Conservation (phyloP, 2,329 filamentous ascomycete genomes). For the Erysiphe pulchra region DNA sequence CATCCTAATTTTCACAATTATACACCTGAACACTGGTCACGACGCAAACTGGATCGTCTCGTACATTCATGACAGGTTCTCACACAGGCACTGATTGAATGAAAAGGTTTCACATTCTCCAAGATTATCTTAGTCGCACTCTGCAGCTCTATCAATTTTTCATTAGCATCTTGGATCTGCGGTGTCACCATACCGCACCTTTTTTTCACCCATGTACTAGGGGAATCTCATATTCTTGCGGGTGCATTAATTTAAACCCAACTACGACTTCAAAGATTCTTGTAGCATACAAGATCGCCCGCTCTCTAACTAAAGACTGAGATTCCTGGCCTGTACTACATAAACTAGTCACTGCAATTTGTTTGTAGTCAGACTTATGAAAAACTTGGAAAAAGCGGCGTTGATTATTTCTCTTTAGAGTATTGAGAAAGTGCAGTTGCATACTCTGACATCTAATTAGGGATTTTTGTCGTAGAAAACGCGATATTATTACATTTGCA, state of each 20-base stretch:
- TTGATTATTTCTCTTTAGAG: not conserved
- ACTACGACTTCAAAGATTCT: not conserved
- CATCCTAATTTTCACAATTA: not conserved
- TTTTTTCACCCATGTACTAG: constrained; percentile 1
- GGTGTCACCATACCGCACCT: constrained; percentile 10
- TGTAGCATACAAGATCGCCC: not conserved
- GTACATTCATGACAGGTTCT: not conserved
- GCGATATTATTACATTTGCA: not conserved
- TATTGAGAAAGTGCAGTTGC: not conserved
- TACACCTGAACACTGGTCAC: not conserved
- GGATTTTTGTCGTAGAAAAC: not conserved
- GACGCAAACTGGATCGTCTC: not conserved
- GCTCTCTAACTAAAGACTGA: not conserved
- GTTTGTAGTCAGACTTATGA: no score
- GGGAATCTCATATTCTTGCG: not conserved
- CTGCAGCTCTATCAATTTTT: constrained; percentile 8
- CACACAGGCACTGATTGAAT: not conserved
- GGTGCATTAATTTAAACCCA: not conserved
- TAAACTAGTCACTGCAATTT: no score
- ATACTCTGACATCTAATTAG: not conserved
- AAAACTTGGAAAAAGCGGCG: not conserved
- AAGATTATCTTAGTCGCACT: constrained; percentile 6
- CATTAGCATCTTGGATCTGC: constrained; percentile 10
- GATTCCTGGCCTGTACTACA: no score
- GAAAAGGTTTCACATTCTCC: constrained; percentile 6